phyloP scores from a whole-genome alignment of 345 rosid species.

The Psidium guajava region DNA sequence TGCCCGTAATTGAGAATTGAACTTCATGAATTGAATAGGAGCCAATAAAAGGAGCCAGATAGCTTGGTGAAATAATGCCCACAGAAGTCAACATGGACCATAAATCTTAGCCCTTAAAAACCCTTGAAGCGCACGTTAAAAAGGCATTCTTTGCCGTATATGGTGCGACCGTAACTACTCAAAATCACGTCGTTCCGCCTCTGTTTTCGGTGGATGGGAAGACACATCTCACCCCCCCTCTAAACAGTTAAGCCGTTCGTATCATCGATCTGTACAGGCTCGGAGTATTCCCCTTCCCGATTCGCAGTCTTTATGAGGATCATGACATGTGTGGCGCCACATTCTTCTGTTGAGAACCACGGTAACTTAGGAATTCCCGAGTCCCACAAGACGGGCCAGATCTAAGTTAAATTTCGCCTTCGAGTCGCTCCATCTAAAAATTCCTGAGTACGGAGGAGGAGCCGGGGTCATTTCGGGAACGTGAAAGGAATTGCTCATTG shows the following conservation, averaged over 20 bases:
- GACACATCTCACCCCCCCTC: background rate
- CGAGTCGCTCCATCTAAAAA: background rate
- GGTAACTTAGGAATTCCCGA: background rate
- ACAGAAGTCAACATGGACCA: background rate
- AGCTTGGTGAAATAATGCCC: background rate
- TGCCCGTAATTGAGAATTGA: background rate
- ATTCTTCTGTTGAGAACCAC: background rate
- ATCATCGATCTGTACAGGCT: background rate
- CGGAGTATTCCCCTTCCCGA: background rate
- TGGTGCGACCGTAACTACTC: background rate
- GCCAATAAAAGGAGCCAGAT: background rate
- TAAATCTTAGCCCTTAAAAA: background rate
- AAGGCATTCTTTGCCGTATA: background rate
- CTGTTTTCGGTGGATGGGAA: background rate
- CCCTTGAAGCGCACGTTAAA: background rate
- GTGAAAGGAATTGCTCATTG: too few relatives aligned
- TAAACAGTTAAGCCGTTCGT: background rate
- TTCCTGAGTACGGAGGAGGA: too few relatives aligned
- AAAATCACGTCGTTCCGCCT: background rate
- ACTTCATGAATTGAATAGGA: background rate
- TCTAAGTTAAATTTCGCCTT: background rate
- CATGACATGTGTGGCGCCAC: background rate
- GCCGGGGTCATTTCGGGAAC: too few relatives aligned
- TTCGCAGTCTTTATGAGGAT: background rate
- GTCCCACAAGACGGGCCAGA: background rate